A percentile compares a stretch with the other conserved stretches of the same genome.
Conservation (phyloP, 176 grass and related monocot genomes). For the Triticum urartu region DNA sequence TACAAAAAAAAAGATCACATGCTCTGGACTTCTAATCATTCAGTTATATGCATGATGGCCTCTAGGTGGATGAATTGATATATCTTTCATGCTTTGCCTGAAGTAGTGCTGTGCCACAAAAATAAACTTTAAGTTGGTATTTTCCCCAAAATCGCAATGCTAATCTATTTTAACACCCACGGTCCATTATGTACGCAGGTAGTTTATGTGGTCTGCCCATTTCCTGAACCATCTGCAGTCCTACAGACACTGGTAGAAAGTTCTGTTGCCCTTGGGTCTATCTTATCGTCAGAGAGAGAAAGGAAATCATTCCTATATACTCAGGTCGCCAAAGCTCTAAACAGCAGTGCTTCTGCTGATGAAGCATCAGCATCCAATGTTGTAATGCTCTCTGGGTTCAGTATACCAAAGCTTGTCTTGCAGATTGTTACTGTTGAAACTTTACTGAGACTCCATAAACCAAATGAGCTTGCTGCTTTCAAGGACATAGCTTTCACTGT, state of each 20-base stretch:
- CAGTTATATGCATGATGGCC: not conserved
- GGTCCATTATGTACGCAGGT: conserved; percentile 50
- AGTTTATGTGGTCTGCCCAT: conserved; percentile 94
- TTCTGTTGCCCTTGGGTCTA: conserved; percentile 84
- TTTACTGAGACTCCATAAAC: conserved; percentile 71
- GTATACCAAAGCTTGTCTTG: conserved; percentile 80
- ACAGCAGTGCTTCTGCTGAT: conserved; percentile 55
- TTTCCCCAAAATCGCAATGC: not conserved
- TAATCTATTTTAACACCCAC: conserved; percentile 20
- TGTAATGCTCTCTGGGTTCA: conserved; percentile 95
- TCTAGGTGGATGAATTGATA: not conserved
- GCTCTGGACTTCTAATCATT: not conserved
- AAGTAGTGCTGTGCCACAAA: conserved; percentile 1
- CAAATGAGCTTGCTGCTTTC: conserved; percentile 83
- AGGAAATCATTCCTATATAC: conserved; percentile 65
- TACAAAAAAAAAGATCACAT: not conserved
- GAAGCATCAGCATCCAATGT: conserved; percentile 83
- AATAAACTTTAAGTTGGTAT: not conserved
- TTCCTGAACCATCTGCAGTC: conserved; percentile 78
- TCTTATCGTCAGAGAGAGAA: conserved; percentile 69
- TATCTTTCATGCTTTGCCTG: conserved; percentile 23
- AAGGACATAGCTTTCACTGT: conserved; percentile 99
- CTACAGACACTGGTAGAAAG: conserved; percentile 86
- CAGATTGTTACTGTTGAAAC: conserved; percentile 89
- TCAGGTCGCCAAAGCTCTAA: conserved; percentile 69